Evolutionary conservation across 2,329 filamentous ascomycete species (phyloP).

Genomic region (Nemania abortiva): DNA sequence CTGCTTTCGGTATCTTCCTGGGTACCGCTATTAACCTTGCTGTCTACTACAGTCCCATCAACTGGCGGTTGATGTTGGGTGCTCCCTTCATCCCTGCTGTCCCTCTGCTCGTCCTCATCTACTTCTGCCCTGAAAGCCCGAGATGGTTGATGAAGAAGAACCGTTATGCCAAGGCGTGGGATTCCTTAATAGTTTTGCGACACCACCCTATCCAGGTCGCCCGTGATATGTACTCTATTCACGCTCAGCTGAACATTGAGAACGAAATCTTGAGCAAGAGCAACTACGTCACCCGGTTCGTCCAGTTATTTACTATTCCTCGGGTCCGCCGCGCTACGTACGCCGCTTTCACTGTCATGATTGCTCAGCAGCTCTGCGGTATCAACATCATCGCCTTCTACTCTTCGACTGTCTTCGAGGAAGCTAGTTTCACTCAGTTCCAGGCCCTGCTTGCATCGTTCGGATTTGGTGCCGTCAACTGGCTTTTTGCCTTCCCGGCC

Average conservation of each 20-base stretch:
- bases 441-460: conserved; percentile 72
- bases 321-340: conserved; percentile 78
- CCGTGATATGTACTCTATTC: conserved; percentile 73
- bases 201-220: conserved; percentile 68
- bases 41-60: conserved; percentile 53
- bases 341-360: conserved; percentile 84
- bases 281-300: conserved; percentile 72
- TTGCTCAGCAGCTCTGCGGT: conserved; percentile 77
- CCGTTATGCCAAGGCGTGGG: conserved; percentile 70
- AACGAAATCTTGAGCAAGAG: conserved; percentile 60
- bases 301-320: conserved; percentile 76
- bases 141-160: conserved; percentile 77
- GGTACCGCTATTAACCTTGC: conserved; percentile 72
- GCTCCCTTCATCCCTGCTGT: conserved; percentile 72
- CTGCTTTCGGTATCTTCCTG: conserved; percentile 69
- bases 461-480: conserved; percentile 75
- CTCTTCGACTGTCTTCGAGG: conserved; percentile 70
- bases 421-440: conserved; percentile 67
- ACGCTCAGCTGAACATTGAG: conserved; percentile 73
- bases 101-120: conserved; percentile 70
- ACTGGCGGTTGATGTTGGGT: conserved; percentile 60
- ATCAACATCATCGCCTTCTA: conserved; percentile 84
- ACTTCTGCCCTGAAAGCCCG: conserved; percentile 74
- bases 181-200: conserved; percentile 64
- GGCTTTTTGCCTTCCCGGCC: conserved; percentile 73